Evolutionary conservation across 352 stramenopile genomes (phyloP).

Genomic region (Lagenidium giganteum): DNA sequence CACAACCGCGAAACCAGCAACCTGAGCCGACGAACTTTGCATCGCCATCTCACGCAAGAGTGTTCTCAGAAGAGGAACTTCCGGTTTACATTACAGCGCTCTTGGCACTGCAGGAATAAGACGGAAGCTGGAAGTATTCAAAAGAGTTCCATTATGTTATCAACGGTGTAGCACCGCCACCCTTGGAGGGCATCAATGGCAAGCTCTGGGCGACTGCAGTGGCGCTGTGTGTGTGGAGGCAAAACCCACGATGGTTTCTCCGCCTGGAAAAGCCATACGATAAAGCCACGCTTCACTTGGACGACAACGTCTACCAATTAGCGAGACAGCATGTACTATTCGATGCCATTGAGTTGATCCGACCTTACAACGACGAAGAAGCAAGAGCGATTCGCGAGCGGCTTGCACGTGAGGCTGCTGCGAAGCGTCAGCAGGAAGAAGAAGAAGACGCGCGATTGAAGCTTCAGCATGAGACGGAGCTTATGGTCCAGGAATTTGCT

Average conservation of each 20-base stretch:
- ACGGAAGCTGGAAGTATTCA: constrained; percentile 63
- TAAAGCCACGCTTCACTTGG: constrained; percentile 53
- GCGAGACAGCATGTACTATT: constrained; percentile 37
- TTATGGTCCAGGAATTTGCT: constrained; percentile 31
- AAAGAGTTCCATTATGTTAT: constrained; percentile 50
- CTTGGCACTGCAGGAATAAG: constrained; percentile 37
- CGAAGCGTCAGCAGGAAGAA: constrained; percentile 33
- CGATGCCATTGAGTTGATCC: constrained; percentile 36
- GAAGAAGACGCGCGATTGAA: constrained; percentile 28
- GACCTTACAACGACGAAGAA: constrained; percentile 47
- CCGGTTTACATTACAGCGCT: constrained; percentile 37
- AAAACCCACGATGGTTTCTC: constrained; percentile 53
- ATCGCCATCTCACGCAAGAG: too few relatives aligned
- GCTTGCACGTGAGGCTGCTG: constrained; percentile 32
- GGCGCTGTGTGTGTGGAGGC: too few relatives aligned
- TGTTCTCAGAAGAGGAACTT: constrained; percentile 8
- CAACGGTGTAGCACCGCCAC: constrained; percentile 32
- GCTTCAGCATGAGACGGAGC: constrained; percentile 23
- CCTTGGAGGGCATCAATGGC: constrained; percentile 33
- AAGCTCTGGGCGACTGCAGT: constrained; percentile 68
- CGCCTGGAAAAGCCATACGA: constrained; percentile 49
- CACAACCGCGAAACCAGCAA: not conserved
- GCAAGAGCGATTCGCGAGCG: constrained; percentile 39
- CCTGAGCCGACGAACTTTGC: not conserved
- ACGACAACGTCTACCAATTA: constrained; percentile 44